Conservation (phyloP, 305 asterid genomes). For the Rubia balearica region DNA sequence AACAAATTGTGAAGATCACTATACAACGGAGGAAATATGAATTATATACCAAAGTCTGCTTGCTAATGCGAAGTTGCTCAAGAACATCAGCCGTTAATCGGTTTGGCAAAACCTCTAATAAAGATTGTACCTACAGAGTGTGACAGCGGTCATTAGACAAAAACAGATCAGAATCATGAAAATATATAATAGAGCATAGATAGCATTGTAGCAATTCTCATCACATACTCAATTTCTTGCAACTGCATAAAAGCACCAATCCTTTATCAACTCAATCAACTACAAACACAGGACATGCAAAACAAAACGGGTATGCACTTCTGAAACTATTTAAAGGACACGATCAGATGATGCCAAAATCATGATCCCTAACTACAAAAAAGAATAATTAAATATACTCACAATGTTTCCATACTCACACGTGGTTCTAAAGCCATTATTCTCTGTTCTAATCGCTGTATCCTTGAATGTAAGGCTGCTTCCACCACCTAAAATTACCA, state of each 20-base stretch:
- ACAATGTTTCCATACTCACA: conserved; percentile 55
- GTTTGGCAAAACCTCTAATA: conserved; percentile 94
- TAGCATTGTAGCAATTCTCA: background rate
- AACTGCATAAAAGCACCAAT: background rate
- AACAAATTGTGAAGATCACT: background rate
- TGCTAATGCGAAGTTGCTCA: conserved; percentile 95
- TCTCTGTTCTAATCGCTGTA: conserved; percentile 72
- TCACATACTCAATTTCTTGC: background rate
- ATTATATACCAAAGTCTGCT: conserved; percentile 68
- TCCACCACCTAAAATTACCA: conserved; percentile 71
- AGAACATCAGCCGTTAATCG: conserved; percentile 81
- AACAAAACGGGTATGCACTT: background rate
- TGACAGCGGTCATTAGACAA: background rate
- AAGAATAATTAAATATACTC: conserved; percentile 18
- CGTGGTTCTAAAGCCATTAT: conserved; percentile 90
- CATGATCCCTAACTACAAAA: background rate
- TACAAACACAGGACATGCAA: background rate
- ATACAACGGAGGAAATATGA: background rate
- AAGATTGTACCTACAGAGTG: conserved; percentile 70
- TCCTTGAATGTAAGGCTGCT: conserved; percentile 94
- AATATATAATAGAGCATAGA: background rate
- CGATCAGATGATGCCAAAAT: background rate
- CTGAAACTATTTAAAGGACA: background rate
- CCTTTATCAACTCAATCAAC: background rate
- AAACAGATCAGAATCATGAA: background rate